phyloP scores from a whole-genome alignment of 768 basidiomycete genomes.

The Serendipita sp. region DNA sequence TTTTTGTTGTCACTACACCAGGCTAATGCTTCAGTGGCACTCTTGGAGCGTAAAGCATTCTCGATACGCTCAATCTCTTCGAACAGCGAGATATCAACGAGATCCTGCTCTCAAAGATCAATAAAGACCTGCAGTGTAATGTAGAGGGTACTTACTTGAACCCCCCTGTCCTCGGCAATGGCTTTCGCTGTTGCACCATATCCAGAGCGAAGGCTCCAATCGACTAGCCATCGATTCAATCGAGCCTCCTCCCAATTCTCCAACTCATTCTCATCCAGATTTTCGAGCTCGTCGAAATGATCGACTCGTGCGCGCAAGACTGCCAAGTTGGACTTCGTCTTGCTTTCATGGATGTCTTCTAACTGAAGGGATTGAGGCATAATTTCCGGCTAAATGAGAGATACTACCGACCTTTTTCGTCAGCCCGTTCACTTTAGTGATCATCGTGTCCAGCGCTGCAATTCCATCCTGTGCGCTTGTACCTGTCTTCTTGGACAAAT shows the following conservation, averaged over 20 bases:
- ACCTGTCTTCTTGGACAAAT: conserved; percentile 37
- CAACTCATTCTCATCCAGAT: conserved; percentile 42
- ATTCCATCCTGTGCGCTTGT: conserved; percentile 27
- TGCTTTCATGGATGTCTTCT: conserved; percentile 31
- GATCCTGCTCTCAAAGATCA: conserved; percentile 31
- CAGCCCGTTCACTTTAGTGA: conserved; percentile 54
- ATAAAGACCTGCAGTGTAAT: conserved; percentile 12
- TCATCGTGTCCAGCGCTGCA: conserved; percentile 58
- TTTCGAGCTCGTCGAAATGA: conserved; percentile 51
- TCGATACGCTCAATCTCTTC: conserved; percentile 68
- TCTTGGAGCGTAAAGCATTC: conserved; percentile 52
- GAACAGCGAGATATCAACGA: conserved; percentile 87
- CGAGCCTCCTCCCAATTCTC: conserved; percentile 64
- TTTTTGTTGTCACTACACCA: conserved; percentile 97
- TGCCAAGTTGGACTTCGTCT: conserved; percentile 42
- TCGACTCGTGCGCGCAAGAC: conserved; percentile 61
- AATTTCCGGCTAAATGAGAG: background rate
- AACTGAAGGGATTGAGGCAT: conserved; percentile 22
- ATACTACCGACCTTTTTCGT: conserved; percentile 61
- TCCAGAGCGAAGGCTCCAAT: conserved; percentile 75
- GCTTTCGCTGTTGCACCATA: conserved; percentile 59
- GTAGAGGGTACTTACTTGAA: conserved; percentile 43
- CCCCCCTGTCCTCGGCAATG: conserved; percentile 58
- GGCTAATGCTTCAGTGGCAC: conserved; percentile 74
- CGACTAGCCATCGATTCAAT: conserved; percentile 79